Percentiles rank a stretch among this genome's conserved stretches.
Evolutionary conservation across 2,329 filamentous ascomycete species (phyloP).

Genomic region (Ceratocystis alfenasii): DNA sequence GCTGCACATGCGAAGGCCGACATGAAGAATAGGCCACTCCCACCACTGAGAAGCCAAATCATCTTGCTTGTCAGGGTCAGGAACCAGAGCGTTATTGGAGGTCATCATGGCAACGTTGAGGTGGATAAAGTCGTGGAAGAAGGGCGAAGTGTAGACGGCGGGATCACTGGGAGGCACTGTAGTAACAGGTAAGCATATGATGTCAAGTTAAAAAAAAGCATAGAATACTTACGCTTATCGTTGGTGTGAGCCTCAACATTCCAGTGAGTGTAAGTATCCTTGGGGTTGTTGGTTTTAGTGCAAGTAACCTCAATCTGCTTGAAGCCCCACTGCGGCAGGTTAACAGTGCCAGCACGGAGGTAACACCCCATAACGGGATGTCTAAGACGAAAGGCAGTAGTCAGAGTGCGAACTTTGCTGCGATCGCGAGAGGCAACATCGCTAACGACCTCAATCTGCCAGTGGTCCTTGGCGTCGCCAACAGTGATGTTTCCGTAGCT

Average conservation of each 20-base stretch:
- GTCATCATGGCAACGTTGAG: slow-evolving; percentile 99
- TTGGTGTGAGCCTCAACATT: slow-evolving; percentile 94
- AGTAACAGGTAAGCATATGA: slow-evolving; percentile 29
- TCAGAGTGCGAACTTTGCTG: slow-evolving; percentile 77
- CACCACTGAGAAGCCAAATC: slow-evolving; percentile 93
- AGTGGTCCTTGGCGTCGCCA: slow-evolving; percentile 96
- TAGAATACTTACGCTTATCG: slow-evolving; percentile 61
- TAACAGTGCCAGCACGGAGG: slow-evolving; percentile 85
- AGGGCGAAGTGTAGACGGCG: slow-evolving; percentile 88
- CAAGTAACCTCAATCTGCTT: slow-evolving; percentile 98
- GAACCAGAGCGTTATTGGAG: slow-evolving; percentile 94
- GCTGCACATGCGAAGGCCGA: slow-evolving; percentile 94
- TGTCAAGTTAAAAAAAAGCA: slow-evolving; percentile 8
- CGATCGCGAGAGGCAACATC: slow-evolving; percentile 80
- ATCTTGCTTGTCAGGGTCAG: slow-evolving; percentile 97
- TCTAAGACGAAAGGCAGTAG: slow-evolving; percentile 79
- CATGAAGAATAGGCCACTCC: slow-evolving; percentile 95
- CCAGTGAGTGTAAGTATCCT: slow-evolving; percentile 95
- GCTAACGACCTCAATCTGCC: slow-evolving; percentile 80
- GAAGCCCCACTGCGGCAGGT: slow-evolving; percentile 97
- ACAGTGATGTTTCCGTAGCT: slow-evolving; percentile 91
- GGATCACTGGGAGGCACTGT: slow-evolving; percentile 78
- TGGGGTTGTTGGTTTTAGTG: slow-evolving; percentile 81
- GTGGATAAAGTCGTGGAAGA: slow-evolving; percentile 95
- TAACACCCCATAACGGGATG: slow-evolving; percentile 81